phyloP scores from a whole-genome alignment of 2,329 filamentous ascomycete genomes.

The Cadophora luteo-olivacea region DNA sequence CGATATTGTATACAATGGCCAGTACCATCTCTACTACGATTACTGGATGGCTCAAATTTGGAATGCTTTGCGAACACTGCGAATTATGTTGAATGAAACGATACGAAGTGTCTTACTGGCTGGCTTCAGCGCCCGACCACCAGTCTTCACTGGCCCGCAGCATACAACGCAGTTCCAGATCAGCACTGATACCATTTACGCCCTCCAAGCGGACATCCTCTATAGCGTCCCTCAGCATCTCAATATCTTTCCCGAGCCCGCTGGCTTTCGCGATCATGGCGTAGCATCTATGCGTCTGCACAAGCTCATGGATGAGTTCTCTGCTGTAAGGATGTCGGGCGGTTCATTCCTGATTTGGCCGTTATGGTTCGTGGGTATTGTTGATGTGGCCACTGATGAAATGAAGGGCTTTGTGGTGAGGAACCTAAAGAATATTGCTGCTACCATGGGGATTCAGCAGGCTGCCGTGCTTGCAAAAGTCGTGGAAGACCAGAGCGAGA shows the following conservation, averaged over 20 bases:
- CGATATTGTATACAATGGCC: slow-evolving; percentile 36
- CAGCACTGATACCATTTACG: slow-evolving; percentile 32
- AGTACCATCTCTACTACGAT: slow-evolving; percentile 40
- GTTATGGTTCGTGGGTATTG: slow-evolving; percentile 37
- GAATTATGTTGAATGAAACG: slow-evolving; percentile 36
- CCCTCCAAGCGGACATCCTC: slow-evolving; percentile 36
- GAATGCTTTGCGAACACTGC: slow-evolving; percentile 35
- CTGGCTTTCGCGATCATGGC: not conserved
- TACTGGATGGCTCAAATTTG: slow-evolving; percentile 39
- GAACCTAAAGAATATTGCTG: slow-evolving; percentile 36
- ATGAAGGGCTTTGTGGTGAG: slow-evolving; percentile 32
- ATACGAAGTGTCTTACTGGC: slow-evolving; percentile 32
- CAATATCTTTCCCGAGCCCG: slow-evolving; percentile 22
- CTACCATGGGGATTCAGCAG: slow-evolving; percentile 38
- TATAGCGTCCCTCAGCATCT: slow-evolving; percentile 37
- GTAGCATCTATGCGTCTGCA: slow-evolving; percentile 13
- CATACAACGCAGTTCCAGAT: slow-evolving; percentile 38
- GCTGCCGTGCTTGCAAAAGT: slow-evolving; percentile 35
- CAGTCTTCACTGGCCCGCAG: slow-evolving; percentile 29
- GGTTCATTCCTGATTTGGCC: slow-evolving; percentile 42
- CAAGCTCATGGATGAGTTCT: slow-evolving; percentile 18
- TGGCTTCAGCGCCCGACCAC: slow-evolving; percentile 29
- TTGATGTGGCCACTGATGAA: slow-evolving; percentile 28
- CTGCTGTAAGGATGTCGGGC: slow-evolving; percentile 26
- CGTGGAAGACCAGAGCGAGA: slow-evolving; percentile 18